Percentiles rank a stretch among this genome's conserved stretches.
phyloP scores from a whole-genome alignment of 176 grass and related monocot species.

The Luzula sylvatica region DNA sequence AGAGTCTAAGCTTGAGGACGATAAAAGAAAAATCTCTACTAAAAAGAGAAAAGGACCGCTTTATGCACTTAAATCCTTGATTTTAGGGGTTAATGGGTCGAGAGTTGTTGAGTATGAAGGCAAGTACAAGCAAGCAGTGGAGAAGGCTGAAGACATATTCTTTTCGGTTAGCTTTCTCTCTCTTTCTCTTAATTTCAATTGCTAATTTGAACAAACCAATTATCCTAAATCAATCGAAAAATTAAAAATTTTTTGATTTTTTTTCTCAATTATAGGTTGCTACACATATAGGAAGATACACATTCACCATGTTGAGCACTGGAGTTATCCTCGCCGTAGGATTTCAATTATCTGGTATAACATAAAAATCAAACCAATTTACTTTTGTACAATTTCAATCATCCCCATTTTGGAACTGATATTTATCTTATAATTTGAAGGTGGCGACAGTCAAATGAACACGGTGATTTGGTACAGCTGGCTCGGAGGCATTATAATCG shows the following conservation, averaged over 20 bases:
- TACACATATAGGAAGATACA: slow-evolving; percentile 73
- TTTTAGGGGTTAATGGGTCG: slow-evolving; percentile 55
- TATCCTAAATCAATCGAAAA: no score
- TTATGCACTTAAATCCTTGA: slow-evolving; percentile 63
- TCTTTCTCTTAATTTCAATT: not conserved
- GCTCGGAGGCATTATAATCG: slow-evolving; percentile 94
- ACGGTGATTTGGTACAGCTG: slow-evolving; percentile 98
- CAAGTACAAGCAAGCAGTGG: slow-evolving; percentile 55
- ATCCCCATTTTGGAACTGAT: not conserved
- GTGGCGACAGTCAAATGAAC: slow-evolving; percentile 73
- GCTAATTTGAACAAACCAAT: no score
- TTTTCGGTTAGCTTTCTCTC: slow-evolving; percentile 62
- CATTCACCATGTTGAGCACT: slow-evolving; percentile 89
- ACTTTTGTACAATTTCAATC: not conserved
- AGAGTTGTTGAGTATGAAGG: slow-evolving; percentile 40
- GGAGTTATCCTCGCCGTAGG: slow-evolving; percentile 73
- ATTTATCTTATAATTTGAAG: slow-evolving; percentile 28
- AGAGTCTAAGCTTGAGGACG: slow-evolving; percentile 9
- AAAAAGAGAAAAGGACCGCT: slow-evolving; percentile 68
- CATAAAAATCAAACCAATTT: not conserved
- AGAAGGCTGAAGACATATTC: slow-evolving; percentile 92
- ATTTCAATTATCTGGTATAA: slow-evolving; percentile 93
- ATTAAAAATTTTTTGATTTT: no score
- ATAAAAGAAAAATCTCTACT: slow-evolving; percentile 12
- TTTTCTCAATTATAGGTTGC: slow-evolving; percentile 36